Conservation (phyloP, 1,139 yeast genomes). For the Pichia sp. region DNA sequence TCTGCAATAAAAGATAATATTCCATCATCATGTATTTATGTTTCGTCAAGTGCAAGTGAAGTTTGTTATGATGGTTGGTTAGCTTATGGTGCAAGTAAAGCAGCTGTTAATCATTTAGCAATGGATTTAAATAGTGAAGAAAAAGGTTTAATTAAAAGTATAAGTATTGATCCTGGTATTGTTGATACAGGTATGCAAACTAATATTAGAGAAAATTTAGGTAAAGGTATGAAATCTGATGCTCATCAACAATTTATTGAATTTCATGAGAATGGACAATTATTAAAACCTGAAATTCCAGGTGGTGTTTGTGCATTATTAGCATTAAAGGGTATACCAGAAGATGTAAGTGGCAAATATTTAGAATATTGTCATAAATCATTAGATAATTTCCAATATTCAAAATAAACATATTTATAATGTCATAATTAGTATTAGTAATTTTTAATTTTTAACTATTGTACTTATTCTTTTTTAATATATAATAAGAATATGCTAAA, state of each 20-base stretch:
- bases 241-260: constrained; percentile 54
- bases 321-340: constrained; percentile 51
- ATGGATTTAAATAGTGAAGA: constrained; percentile 63
- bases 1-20: constrained; percentile 30
- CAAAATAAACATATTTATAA: too few species aligned
- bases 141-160: constrained; percentile 41
- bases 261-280: constrained; percentile 47
- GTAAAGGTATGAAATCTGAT: constrained; percentile 52
- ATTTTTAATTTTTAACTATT: too few species aligned
- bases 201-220: constrained; percentile 60
- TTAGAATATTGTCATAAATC: constrained; percentile 51
- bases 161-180: constrained; percentile 89
- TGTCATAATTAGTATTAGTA: too few species aligned
- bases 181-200: constrained; percentile 85
- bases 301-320: constrained; percentile 63
- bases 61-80: constrained; percentile 68
- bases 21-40: constrained; percentile 59
- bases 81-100: constrained; percentile 85
- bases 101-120: constrained; percentile 76
- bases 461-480: too few species aligned
- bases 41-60: constrained; percentile 78
- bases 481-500: too few species aligned
- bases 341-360: constrained; percentile 55
- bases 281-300: constrained; percentile 63
- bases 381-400: constrained; percentile 16